Evolutionary conservation across 78 protist genomes (phyloP), one percentile per base, ranked within the genome.

Genomic region (Planoprotostelium fungivorum): DNA sequence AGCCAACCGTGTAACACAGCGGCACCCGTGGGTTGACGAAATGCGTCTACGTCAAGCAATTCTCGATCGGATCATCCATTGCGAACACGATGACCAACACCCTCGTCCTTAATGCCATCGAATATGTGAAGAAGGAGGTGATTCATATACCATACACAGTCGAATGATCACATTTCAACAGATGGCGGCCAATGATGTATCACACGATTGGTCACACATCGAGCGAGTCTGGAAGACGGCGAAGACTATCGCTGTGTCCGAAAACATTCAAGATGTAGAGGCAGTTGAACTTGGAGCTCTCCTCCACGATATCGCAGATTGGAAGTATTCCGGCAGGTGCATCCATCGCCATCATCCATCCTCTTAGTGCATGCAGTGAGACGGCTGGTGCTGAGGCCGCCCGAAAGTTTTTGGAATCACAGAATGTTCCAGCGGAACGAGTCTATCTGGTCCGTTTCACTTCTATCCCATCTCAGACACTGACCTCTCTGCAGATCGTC

Each of bases 281-380:
- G 38, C 93, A 29, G 37, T 95, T 29, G 84, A 89, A 37, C 84
- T 95, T 25, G 90, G 95, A 23, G 97, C 97, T 37, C 63, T 94
- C n/a, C 10, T 92, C 37, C 97, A 95, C 31, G 97, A 95, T 38
- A 86, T 95, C 29, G 36, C 38, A 5, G 97, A 95, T 86, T 93
- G 84, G 73, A 95, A 95, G 88, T 95, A 94, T 31, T 63, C 93
- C 38, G 93, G 87, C 1, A 51, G 73, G 73, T 51, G 16, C 16
- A 5, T 25, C 16, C 73, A 51, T 51, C 31, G 5, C 73, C 16
- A 25, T 16, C 16, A 25, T 51, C 73, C 73, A 51, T 51, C 73
- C 5, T 51, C 5, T 16, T 51, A 16, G 16, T 25, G 5, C 73
- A 5, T 25, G 5, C 73, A 63, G 89, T 35, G 95, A 94, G 63